A percentile compares a stretch with the other conserved stretches of the same genome.
Evolutionary conservation across 305 asterid genomes (phyloP).

Genomic region (Fraxinus latifolia): DNA sequence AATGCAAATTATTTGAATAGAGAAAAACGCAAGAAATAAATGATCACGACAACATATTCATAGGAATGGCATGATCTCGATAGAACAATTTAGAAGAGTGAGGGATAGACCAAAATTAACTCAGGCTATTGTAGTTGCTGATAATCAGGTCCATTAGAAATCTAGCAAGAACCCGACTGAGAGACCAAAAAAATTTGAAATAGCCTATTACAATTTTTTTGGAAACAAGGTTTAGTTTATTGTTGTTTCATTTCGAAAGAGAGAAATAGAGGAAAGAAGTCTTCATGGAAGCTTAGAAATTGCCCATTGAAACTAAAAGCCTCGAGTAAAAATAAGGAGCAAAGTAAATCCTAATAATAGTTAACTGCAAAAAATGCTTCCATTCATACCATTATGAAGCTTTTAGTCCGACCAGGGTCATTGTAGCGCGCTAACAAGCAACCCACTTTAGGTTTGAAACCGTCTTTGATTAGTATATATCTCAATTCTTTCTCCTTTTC

Average conservation of each 20-base stretch:
- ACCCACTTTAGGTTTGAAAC: slow-evolving; percentile 54
- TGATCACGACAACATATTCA: background rate
- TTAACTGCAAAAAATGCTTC: background rate
- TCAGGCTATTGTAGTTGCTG: background rate
- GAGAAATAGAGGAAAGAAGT: background rate
- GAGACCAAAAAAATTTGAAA: background rate
- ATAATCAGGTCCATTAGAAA: background rate
- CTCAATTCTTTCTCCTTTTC: slow-evolving; percentile 63
- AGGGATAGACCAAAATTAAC: background rate
- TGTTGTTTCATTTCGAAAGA: background rate
- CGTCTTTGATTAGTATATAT: slow-evolving; percentile 43
- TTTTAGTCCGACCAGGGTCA: slow-evolving; percentile 81
- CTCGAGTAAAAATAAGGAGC: background rate
- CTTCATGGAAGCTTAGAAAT: background rate
- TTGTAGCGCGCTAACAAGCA: slow-evolving; percentile 85
- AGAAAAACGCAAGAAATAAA: background rate
- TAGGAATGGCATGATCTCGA: background rate
- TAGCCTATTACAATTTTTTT: background rate
- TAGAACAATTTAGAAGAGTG: background rate
- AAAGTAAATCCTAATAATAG: background rate
- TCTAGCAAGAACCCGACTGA: background rate
- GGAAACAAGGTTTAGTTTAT: background rate
- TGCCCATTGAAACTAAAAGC: background rate
- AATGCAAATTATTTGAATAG: background rate
- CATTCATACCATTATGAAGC: slow-evolving; percentile 56